Conservation (phyloP, 2,329 filamentous ascomycete species). For the Xylaria sp. region DNA sequence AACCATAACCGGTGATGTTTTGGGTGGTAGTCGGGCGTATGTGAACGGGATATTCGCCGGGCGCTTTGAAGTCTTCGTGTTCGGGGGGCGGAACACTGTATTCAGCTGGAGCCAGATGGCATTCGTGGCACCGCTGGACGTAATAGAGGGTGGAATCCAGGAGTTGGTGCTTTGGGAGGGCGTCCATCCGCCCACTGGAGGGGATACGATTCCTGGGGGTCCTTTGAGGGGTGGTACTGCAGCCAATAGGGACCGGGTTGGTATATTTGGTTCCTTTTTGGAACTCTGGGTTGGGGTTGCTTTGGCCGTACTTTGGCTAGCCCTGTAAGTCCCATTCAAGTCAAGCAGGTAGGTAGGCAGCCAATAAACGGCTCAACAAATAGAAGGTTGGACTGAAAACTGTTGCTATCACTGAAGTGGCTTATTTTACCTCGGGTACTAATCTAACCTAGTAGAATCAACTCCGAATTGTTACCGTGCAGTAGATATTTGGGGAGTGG, state of each 20-base stretch:
- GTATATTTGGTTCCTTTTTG: too few relatives aligned
- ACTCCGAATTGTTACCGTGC: too few relatives aligned
- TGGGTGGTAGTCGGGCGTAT: constrained; percentile 56
- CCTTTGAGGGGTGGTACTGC: neutral
- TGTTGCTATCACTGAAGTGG: too few relatives aligned
- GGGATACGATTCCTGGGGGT: too few relatives aligned
- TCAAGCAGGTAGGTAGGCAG: too few relatives aligned
- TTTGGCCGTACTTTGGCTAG: neutral
- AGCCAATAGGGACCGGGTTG: too few relatives aligned
- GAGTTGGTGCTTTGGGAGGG: constrained; percentile 19
- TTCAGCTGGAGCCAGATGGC: constrained; percentile 64
- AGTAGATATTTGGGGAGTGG: too few relatives aligned
- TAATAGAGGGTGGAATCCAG: constrained; percentile 21
- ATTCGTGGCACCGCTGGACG: constrained; percentile 56
- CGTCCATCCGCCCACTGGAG: neutral
- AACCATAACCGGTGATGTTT: constrained; percentile 50
- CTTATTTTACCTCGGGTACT: too few relatives aligned
- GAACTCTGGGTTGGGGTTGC: neutral
- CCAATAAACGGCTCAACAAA: too few relatives aligned
- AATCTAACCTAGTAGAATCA: too few relatives aligned
- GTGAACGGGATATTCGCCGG: constrained; percentile 52
- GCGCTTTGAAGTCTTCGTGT: constrained; percentile 60
- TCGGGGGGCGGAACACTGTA: constrained; percentile 55
- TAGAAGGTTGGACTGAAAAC: too few relatives aligned
- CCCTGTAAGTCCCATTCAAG: neutral